These are phyloP conservation scores for Lagenidium sp. DNA, from an alignment of 352 stramenopile genomes.

Conservation along the genomic window DNA sequence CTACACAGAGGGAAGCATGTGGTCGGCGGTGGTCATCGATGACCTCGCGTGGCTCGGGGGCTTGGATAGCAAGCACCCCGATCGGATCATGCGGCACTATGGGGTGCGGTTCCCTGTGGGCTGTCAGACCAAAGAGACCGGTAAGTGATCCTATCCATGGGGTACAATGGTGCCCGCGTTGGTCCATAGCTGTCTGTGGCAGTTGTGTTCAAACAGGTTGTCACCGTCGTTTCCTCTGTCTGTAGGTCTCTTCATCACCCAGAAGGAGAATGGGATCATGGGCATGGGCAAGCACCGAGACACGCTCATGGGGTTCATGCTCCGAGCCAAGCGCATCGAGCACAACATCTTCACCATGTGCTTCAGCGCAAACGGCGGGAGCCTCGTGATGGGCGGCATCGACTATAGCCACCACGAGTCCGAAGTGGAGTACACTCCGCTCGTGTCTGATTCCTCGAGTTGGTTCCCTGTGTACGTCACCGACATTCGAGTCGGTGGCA, in stretches of 20 bases:
- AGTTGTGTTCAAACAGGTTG: no score
- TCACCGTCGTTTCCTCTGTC: neutral
- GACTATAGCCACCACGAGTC: slow-evolving; percentile 68
- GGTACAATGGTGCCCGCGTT: no score
- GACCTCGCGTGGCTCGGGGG: slow-evolving; percentile 76
- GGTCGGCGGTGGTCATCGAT: slow-evolving; percentile 68
- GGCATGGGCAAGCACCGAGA: slow-evolving; percentile 55
- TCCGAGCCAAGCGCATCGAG: slow-evolving; percentile 34
- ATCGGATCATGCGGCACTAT: slow-evolving; percentile 46
- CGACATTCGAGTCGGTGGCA: slow-evolving; percentile 49
- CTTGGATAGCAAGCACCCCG: slow-evolving; percentile 29
- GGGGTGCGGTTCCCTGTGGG: slow-evolving; percentile 70
- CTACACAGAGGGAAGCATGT: slow-evolving; percentile 87
- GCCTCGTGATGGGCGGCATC: slow-evolving; percentile 70
- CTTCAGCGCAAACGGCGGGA: slow-evolving; percentile 53
- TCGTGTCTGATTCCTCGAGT: slow-evolving; percentile 31
- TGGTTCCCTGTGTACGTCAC: slow-evolving; percentile 84
- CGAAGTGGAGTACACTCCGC: slow-evolving; percentile 51
- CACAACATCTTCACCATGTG: slow-evolving; percentile 79
- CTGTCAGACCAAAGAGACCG: slow-evolving; percentile 77
- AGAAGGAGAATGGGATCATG: slow-evolving; percentile 89
- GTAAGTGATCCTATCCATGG: neutral
- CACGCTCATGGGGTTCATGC: slow-evolving; percentile 68
- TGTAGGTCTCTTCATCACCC: slow-evolving; percentile 62
- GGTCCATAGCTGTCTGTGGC: no score